Evolutionary conservation across 2,329 filamentous ascomycete genomes (phyloP).

Genomic region (Talaromyces sp.): DNA sequence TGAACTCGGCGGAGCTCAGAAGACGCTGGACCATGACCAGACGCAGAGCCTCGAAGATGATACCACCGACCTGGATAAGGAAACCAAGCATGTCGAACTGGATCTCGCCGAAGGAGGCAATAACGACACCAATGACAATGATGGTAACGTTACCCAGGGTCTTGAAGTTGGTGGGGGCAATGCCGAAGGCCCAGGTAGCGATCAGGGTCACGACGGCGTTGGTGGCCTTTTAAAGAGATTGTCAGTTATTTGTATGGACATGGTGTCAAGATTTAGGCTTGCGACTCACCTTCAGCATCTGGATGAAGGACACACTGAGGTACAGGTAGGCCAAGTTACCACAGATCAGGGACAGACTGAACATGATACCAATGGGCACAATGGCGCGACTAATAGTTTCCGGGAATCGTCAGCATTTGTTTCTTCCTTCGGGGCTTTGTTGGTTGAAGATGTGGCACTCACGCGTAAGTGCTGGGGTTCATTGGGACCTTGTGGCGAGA

Average conservation of each 20-base stretch:
- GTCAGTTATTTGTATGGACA: constrained; percentile 22
- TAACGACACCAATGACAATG: constrained; percentile 90
- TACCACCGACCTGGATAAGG: constrained; percentile 70
- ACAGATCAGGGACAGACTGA: constrained; percentile 94
- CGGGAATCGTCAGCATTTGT: neutral
- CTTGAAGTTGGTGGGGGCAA: constrained; percentile 78
- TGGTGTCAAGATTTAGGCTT: neutral
- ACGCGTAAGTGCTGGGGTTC: constrained; percentile 84
- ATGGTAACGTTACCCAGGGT: constrained; percentile 88
- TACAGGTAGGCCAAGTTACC: constrained; percentile 96
- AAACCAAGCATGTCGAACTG: constrained; percentile 71
- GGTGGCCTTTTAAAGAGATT: constrained; percentile 64
- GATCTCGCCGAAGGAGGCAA: constrained; percentile 93
- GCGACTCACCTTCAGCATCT: constrained; percentile 85
- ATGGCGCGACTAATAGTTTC: constrained; percentile 71
- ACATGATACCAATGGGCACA: constrained; percentile 92
- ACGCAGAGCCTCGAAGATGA: constrained; percentile 75
- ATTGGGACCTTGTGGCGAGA: constrained; percentile 94
- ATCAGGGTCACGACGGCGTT: constrained; percentile 90
- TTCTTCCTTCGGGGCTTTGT: neutral
- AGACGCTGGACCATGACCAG: constrained; percentile 81
- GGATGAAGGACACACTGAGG: constrained; percentile 93
- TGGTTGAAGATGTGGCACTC: constrained; percentile 10
- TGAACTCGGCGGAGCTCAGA: constrained; percentile 72
- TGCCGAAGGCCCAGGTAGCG: constrained; percentile 81